Base-by-base conservation (phyloP, 768 basidiomycete species). In the Suillus brevipes region DNA sequence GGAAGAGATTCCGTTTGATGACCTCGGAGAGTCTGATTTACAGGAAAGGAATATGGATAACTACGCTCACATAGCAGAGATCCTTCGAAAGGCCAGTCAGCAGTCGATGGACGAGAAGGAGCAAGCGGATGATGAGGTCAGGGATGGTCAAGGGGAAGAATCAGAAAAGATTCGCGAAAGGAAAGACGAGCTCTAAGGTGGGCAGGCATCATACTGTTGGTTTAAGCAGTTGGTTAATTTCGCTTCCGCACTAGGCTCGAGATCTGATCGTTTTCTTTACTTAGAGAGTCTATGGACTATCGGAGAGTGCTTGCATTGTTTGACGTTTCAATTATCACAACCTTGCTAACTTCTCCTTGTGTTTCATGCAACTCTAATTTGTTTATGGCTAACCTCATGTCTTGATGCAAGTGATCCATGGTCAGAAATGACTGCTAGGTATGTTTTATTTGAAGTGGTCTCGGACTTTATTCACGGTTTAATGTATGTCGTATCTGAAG, bases 51-150 rank as follows among this genome's bases (percentile, higher is more conserved):
- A 78, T 68, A 69, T 77, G 66, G 76, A 77, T 64, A 78, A 82
- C 69, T 72, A 78, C 67, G 80, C 83, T 63, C 78, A 76, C 47
- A 74, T 89, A 53, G 78, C 79, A 47, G 82, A 85, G 16, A 79
- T 82, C 45, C 72, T 91, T 50, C 83, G 83, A 31, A 83, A 80
- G 31, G 85, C 83, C 23, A 85, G 87, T 4, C 81, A 79, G 68
- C 57, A 59, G 57, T 42, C 85, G 67, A 78, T 77, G 58, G 77
- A 75, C 60, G 79, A 78, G 52, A 73, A 70, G 67, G 66, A 64
- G 65, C 49, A 73, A 70, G 70, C 69, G 64, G 60, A 64, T 38
- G 69, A 62, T 64, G 70, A 71, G 67, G 65, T 61, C 64, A 60
- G 68, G 63, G 73, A 74, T 55, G 68, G 69, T 56, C 70, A 75